These are phyloP conservation scores for Phylloporus sp. DNA, from an alignment of 768 basidiomycete genomes.

Conservation along the genomic window DNA sequence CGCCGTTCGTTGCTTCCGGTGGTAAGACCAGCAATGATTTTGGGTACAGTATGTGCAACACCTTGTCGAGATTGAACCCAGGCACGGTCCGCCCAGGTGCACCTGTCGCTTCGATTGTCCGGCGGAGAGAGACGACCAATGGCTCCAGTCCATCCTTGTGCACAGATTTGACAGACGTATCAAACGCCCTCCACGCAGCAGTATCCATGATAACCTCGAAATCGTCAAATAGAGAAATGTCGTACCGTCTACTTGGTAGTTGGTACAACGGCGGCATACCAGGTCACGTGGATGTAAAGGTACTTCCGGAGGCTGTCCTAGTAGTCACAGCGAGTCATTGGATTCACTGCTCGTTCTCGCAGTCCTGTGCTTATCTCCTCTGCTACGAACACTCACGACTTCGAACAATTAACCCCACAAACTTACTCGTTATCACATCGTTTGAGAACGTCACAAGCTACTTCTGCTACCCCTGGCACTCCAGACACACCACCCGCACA, in stretches of 20 bases:
- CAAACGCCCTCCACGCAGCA: slow-evolving; percentile 79
- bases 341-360: background rate
- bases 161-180: slow-evolving; percentile 82
- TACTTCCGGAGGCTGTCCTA: background rate
- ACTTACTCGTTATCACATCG: background rate
- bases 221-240: slow-evolving; percentile 84
- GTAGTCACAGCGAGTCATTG: background rate
- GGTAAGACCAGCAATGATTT: slow-evolving; percentile 89
- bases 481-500: background rate
- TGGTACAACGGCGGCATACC: too few species aligned
- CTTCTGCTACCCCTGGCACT: background rate
- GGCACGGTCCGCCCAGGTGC: slow-evolving; percentile 73
- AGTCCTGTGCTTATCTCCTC: background rate
- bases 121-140: slow-evolving; percentile 82
- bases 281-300: background rate
- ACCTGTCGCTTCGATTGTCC: slow-evolving; percentile 84
- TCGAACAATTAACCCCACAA: background rate
- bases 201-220: slow-evolving; percentile 67
- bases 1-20: slow-evolving; percentile 92
- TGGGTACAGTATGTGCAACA: slow-evolving; percentile 75
- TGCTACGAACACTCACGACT: background rate
- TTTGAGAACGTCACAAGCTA: background rate
- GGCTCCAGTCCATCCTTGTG: slow-evolving; percentile 93
- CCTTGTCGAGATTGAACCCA: slow-evolving; percentile 83
- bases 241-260: slow-evolving; percentile 93